Percentiles rank a stretch among this genome's conserved stretches.
Evolutionary conservation across 805 yeast species (phyloP).

Genomic region (Phaffomyces antillensis): DNA sequence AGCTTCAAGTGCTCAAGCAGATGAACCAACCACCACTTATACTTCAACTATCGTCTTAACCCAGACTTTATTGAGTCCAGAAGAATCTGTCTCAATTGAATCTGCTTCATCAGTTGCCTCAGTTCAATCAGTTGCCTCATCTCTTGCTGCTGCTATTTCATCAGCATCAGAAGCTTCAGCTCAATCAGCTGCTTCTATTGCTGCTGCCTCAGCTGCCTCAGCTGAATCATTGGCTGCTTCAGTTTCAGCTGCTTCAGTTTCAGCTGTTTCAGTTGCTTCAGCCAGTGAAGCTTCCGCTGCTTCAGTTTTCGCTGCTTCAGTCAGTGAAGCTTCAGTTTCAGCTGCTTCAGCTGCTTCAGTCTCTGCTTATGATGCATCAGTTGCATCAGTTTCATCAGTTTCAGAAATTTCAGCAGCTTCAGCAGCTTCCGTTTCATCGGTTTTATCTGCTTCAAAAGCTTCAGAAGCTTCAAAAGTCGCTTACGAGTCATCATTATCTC

Average conservation of each 20-base stretch:
- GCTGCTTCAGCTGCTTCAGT: slow-evolving; percentile 13
- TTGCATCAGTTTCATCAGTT: slow-evolving; percentile 13
- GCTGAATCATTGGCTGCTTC: slow-evolving; percentile 15
- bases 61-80: slow-evolving; percentile 23
- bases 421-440: slow-evolving; percentile 7
- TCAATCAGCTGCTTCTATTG: slow-evolving; percentile 19
- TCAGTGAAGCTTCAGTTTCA: slow-evolving; percentile 11
- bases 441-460: slow-evolving; percentile 17
- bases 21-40: slow-evolving; percentile 28
- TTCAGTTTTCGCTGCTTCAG: slow-evolving; percentile 15
- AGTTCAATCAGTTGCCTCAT: slow-evolving; percentile 14
- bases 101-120: slow-evolving; percentile 13
- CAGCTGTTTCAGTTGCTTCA: slow-evolving; percentile 11
- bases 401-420: slow-evolving; percentile 20
- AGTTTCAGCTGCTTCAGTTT: slow-evolving; percentile 8
- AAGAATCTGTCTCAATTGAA: slow-evolving; percentile 17
- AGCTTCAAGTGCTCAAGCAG: slow-evolving; percentile 5
- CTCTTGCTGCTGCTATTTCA: slow-evolving; percentile 4
- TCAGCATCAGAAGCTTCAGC: slow-evolving; percentile 16
- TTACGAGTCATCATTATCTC: slow-evolving; percentile 7
- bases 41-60: slow-evolving; percentile 33
- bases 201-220: slow-evolving; percentile 12
- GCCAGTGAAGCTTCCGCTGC: not conserved
- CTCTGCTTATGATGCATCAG: slow-evolving; percentile 1
- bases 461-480: slow-evolving; percentile 11